Evolutionary conservation across 2,329 filamentous ascomycete genomes (phyloP), one percentile per base, ranked within the genome.

Genomic region (Dendrostoma leiphaemia): DNA sequence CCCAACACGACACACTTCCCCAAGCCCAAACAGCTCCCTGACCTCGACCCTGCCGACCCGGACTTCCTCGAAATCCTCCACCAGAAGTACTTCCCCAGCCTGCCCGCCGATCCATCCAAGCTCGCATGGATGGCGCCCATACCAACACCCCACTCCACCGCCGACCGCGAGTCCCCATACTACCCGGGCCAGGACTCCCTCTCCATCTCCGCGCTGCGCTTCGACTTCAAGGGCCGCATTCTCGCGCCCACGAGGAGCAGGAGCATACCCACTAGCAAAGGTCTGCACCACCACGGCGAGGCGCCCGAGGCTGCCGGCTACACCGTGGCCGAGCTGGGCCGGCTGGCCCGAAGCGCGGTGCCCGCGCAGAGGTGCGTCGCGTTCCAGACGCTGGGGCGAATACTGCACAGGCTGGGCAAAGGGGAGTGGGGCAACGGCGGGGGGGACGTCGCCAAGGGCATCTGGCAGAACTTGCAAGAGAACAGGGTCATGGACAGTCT

Each of bases 221-320:
- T 97, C 76, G 88, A 92, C 67, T 96, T 99, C 68, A 82, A 80
- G 48, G 94, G 93, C 58, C 80, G 81, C 0, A 79, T 99, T 3
- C 79, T 99, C 12, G 84, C 93, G 0, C 94, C 94, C 0, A 80
- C 84, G 46, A 81, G 84, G 31, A 85, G 91, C 24, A 80, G 91
- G 52, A 77, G 82, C 2, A 85, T 97, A 24, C 89, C 93, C 5
- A 83, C 84, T 1, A 86, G 84, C 12, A 83, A 87, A 56, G 94
- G 94, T 0, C 79, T 99, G 13, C 94, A 99, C 69, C 93, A 99
- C 69, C 94, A 99, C 69, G 91, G 89, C 59, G 85, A 92, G 55
- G 92, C 93, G 1, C 94, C 94, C 15, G 91, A 96, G 70, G 90
- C 92, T 1, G 94, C 94, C 0, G 94, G 94, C 0, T 99, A 99